phyloP scores from a whole-genome alignment of 2,329 filamentous ascomycete species.

The Mollisia scopiformis region DNA sequence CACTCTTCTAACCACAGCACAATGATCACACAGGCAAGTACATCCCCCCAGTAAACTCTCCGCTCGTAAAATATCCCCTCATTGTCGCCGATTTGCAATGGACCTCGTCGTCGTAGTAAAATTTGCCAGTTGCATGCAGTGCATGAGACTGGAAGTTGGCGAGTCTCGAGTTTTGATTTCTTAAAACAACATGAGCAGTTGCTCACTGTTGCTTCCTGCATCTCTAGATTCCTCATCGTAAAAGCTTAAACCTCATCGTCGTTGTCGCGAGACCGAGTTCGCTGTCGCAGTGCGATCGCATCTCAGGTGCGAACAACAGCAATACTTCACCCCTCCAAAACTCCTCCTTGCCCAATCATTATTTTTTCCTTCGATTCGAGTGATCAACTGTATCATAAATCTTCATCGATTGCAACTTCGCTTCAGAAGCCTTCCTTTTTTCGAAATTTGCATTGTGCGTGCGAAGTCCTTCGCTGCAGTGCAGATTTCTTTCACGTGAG shows the following conservation, averaged over 20 bases:
- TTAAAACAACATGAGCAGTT: neutral
- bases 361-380: neutral
- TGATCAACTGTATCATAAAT: neutral
- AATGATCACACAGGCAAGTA: neutral
- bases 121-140: neutral
- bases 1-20: neutral
- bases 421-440: neutral
- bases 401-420: no score
- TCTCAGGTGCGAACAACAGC: neutral
- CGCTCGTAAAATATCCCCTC: neutral
- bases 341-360: neutral
- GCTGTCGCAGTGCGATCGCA: neutral
- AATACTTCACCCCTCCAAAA: neutral
- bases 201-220: neutral
- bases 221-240: no score
- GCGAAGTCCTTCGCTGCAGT: neutral
- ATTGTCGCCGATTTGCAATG: neutral
- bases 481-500: no score
- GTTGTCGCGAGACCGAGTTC: neutral
- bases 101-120: neutral
- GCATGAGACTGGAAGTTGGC: neutral
- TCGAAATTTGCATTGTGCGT: neutral
- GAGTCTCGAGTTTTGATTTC: neutral
- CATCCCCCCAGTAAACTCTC: neutral
- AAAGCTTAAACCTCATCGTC: neutral